Evolutionary conservation across 768 basidiomycete species (phyloP).

Genomic region (Rhodotorula paludigena): DNA sequence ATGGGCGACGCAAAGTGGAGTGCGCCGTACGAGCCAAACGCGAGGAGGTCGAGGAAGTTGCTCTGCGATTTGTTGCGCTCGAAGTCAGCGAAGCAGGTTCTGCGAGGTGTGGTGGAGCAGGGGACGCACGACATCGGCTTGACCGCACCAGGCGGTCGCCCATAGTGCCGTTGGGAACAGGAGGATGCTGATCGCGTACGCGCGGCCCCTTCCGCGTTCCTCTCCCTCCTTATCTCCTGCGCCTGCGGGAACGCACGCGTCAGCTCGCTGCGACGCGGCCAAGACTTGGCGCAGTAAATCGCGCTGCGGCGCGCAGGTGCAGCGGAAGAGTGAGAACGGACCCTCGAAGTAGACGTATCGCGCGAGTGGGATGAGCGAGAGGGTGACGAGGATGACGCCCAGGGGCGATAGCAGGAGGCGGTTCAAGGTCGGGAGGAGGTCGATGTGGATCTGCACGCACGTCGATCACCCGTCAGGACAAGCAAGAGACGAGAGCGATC

Average conservation of each 20-base stretch:
- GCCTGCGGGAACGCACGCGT: background rate
- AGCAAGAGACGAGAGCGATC: too few relatives aligned
- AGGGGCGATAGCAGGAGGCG: slow-evolving; percentile 7
- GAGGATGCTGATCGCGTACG: slow-evolving; percentile 24
- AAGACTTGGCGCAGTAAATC: background rate
- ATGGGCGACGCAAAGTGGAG: slow-evolving; percentile 36
- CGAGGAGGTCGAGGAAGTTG: slow-evolving; percentile 23
- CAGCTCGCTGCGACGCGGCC: background rate
- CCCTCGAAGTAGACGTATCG: slow-evolving; percentile 23
- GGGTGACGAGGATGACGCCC: slow-evolving; percentile 21
- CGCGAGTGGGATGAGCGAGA: slow-evolving; percentile 27
- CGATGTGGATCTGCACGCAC: slow-evolving; percentile 32
- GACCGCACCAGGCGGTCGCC: slow-evolving; percentile 4
- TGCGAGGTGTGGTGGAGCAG: background rate
- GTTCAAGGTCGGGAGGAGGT: slow-evolving; percentile 29
- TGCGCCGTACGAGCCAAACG: slow-evolving; percentile 34
- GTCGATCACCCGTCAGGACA: background rate
- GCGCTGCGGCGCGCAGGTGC: too few relatives aligned
- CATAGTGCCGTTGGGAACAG: slow-evolving; percentile 7
- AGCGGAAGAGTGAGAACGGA: background rate
- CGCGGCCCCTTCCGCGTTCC: slow-evolving; percentile 10
- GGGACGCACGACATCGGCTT: slow-evolving; percentile 10
- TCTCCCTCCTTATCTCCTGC: slow-evolving; percentile 9
- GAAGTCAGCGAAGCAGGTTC: background rate
- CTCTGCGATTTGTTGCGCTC: slow-evolving; percentile 7